A percentile compares a stretch with the other conserved stretches of the same genome.
These are phyloP conservation scores for Boletus patriciae DNA, from an alignment of 768 basidiomycete species.

Conservation along the genomic window DNA sequence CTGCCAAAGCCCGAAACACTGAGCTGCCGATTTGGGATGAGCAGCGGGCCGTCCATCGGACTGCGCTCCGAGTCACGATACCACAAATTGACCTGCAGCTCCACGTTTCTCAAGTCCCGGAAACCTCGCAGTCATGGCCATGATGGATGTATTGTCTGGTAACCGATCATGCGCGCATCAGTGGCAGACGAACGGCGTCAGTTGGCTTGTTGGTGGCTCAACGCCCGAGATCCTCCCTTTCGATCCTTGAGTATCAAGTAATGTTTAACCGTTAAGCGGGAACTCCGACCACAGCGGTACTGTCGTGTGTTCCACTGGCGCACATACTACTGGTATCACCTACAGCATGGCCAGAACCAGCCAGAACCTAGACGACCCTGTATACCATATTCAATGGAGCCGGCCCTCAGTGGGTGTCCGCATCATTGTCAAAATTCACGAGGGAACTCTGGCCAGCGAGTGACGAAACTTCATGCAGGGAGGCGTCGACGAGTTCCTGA, in stretches of 20 bases:
- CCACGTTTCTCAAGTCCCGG: neutral
- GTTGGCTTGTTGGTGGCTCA: neutral
- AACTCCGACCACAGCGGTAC: neutral
- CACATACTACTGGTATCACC: neutral
- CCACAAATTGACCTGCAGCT: neutral
- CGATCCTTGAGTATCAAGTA: neutral
- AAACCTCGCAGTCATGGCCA: neutral
- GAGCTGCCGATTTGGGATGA: slow-evolving; percentile 6
- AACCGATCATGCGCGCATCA: too few relatives aligned
- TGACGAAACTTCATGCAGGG: too few relatives aligned
- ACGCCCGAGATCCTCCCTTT: neutral
- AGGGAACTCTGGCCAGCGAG: too few relatives aligned
- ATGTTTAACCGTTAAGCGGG: neutral
- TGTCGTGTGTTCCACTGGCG: neutral
- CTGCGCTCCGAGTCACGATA: too few relatives aligned
- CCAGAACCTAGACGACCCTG: slow-evolving; percentile 5
- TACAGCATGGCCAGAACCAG: neutral
- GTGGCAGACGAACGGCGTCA: neutral
- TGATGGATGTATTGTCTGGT: neutral
- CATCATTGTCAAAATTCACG: neutral
- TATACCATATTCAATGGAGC: neutral
- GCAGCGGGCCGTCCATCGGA: neutral
- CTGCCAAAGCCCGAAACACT: neutral
- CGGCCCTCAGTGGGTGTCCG: neutral
- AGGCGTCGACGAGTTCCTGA: too few relatives aligned